Evolutionary conservation across 257 asterid genomes (phyloP).

Genomic region (Coffea eugenioides): DNA sequence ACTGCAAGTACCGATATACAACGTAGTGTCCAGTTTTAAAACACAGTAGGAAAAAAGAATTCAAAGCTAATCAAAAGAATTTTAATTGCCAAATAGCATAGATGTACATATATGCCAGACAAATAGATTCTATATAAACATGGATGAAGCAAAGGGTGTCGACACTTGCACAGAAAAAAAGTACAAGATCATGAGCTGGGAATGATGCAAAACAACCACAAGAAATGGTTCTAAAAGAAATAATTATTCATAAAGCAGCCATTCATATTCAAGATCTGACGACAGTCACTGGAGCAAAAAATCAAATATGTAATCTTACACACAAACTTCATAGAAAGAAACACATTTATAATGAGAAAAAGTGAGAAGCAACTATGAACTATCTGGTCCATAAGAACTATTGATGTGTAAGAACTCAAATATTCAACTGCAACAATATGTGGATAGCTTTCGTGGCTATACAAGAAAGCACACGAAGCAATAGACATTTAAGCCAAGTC

Average conservation of each 20-base stretch:
- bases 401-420: background rate
- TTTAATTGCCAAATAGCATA: background rate
- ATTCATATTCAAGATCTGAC: background rate
- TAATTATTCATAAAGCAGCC: background rate
- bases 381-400: background rate
- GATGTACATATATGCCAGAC: background rate
- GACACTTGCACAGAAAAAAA: background rate
- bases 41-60: background rate
- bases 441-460: background rate
- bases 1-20: conserved; percentile 33
- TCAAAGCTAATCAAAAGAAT: background rate
- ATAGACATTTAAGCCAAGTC: too few species aligned
- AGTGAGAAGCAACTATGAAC: background rate
- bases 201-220: background rate
- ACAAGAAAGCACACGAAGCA: background rate
- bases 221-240: background rate
- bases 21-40: background rate
- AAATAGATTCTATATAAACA: background rate
- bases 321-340: background rate
- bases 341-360: too few species aligned
- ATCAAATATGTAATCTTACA: background rate
- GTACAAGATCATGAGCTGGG: background rate
- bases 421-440: background rate
- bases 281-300: background rate
- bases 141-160: background rate